Base-by-base conservation (phyloP, 2,329 filamentous ascomycete species). In the Sarocladium brachiariae region DNA sequence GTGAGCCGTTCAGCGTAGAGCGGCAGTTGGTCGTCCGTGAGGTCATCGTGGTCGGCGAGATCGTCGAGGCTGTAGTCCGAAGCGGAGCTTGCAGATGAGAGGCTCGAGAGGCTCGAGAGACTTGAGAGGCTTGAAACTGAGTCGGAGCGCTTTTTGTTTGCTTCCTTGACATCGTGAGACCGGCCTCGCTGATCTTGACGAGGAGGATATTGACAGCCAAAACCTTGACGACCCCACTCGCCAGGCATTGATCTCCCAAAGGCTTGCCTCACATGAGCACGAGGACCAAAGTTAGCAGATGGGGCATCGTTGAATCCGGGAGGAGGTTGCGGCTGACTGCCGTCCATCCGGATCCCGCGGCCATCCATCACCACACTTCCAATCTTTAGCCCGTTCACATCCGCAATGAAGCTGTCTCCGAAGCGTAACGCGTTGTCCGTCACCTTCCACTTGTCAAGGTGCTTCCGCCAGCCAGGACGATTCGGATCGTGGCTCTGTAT, bases 41-140 rank as follows among this genome's bases (percentile, higher is more conserved):
- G 65, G 37, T 76, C 70, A 51, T 80, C 74, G 57, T 74, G 75
- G 50, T 75, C 70, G 0, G 77, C 76, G 1, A 83, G 72, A 2
- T 76, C 80, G 31, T 73, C 77, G 50, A 80, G 63, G 2, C 74
- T 76, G 1, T 65, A 69, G 21, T 61, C 63, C 1, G 66, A 70
- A 18, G 60, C 63, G 7, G 63, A 63, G 1, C n/a, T n/a, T n/a
- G n/a, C n/a, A n/a, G n/a, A n/a, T 66, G 68, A 0, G 65, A 66
- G 0, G 54, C 55, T n/a, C n/a, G n/a, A n/a, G 1, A 66, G 70
- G 24, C 13, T 13, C 7, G 16, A 19, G 43, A 4, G 19, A 13
- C 25, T 31, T 0, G 68, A 69, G 0, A 57, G 56, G 0, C 63
- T 63, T 0, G 66, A 69, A 13, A 59, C 67, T 0, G 67, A 70